A percentile compares a stretch with the other conserved stretches of the same genome.
Conservation (phyloP, 2,329 filamentous ascomycete genomes). For the Elsinoe arachidis region DNA sequence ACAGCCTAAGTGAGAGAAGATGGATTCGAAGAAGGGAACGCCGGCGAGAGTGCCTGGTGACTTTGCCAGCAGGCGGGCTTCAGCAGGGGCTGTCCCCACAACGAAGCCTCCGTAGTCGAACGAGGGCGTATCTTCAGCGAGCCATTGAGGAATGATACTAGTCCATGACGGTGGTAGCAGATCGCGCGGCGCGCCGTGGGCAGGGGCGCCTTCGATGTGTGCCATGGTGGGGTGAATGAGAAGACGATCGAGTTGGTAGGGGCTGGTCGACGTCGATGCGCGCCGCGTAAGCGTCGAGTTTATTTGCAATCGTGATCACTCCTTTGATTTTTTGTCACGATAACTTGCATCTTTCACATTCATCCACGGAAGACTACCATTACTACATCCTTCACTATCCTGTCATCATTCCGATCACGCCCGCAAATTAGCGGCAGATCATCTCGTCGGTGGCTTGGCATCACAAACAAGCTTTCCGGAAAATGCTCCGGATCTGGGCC, state of each 20-base stretch:
- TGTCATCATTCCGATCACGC: not conserved
- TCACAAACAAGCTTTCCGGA: not conserved
- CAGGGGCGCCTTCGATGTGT: conserved; percentile 44
- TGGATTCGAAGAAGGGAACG: conserved; percentile 89
- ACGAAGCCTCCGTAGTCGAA: conserved; percentile 98
- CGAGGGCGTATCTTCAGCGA: conserved; percentile 90
- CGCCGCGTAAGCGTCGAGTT: conserved; percentile 1
- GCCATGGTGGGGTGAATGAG: conserved; percentile 22
- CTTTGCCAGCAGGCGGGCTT: conserved; percentile 49
- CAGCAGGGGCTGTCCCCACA: conserved; percentile 58
- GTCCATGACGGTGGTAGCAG: conserved; percentile 83
- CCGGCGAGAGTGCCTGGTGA: conserved; percentile 74
- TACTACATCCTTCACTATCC: not conserved
- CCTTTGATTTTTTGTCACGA: not conserved
- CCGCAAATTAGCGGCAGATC: not conserved
- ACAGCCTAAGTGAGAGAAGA: conserved; percentile 84
- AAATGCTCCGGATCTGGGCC: not conserved
- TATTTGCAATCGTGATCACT: not conserved
- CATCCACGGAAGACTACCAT: not conserved
- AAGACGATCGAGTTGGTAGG: not conserved
- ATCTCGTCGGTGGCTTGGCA: not conserved
- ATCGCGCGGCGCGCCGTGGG: conserved; percentile 55
- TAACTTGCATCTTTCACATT: not conserved
- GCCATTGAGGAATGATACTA: conserved; percentile 69
- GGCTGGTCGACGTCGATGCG: not conserved